These are phyloP conservation scores for Pichia sp. DNA, from an alignment of 1,139 yeast genomes.

Conservation along the genomic window DNA sequence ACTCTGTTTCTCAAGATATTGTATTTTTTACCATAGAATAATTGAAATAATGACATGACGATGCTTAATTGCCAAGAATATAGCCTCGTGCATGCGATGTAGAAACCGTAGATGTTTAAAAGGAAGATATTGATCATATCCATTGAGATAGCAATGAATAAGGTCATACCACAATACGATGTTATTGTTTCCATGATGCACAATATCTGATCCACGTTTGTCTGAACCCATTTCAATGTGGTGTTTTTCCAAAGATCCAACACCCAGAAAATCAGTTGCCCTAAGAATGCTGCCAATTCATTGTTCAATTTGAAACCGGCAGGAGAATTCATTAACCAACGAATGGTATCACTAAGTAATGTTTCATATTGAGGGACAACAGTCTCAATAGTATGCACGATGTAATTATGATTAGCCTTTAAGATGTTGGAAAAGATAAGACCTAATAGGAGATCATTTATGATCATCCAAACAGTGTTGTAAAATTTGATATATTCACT, in stretches of 20 bases:
- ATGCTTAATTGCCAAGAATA: conserved; percentile 73
- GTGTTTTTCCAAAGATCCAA: conserved; percentile 60
- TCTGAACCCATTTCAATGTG: conserved; percentile 29
- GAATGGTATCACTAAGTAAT: conserved; percentile 45
- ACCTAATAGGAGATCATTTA: conserved; percentile 82
- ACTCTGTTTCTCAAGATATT: conserved; percentile 82
- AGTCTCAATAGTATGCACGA: conserved; percentile 29
- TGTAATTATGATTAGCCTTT: conserved; percentile 40
- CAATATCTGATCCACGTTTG: conserved; percentile 23
- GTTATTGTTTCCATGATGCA: conserved; percentile 43
- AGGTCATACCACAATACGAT: conserved; percentile 59
- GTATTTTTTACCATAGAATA: conserved; percentile 87
- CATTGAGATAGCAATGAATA: conserved; percentile 61
- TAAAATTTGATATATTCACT: conserved; percentile 82
- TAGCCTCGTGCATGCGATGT: conserved; percentile 74
- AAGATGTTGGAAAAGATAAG: conserved; percentile 54
- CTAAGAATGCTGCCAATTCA: conserved; percentile 82
- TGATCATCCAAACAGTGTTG: conserved; percentile 84
- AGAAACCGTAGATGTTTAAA: conserved; percentile 73
- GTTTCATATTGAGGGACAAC: conserved; percentile 34
- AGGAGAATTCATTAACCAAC: conserved; percentile 86
- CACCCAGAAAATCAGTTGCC: conserved; percentile 86
- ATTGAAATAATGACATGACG: conserved; percentile 71
- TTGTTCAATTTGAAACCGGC: conserved; percentile 92
- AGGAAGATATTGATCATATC: conserved; percentile 67